phyloP scores from a whole-genome alignment of 2,329 filamentous ascomycete genomes.

The Fusarium sp. region DNA sequence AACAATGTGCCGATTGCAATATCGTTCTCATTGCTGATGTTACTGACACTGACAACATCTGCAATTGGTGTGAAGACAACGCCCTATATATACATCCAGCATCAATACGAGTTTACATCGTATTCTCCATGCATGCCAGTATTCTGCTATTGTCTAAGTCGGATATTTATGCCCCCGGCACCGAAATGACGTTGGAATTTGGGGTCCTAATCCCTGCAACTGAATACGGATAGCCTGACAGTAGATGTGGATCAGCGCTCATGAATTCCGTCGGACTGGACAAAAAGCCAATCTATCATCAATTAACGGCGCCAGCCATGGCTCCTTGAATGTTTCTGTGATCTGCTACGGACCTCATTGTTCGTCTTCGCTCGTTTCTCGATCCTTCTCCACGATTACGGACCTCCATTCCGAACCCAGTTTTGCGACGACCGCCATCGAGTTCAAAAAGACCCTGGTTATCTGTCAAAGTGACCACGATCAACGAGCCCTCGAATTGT shows the following conservation, averaged over 20 bases:
- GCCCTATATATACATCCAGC: not conserved
- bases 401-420: not conserved
- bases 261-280: conserved; percentile 33
- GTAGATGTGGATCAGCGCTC: conserved; percentile 38
- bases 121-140: not conserved
- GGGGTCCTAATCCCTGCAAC: conserved; percentile 34
- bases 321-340: conserved; percentile 21
- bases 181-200: conserved; percentile 43
- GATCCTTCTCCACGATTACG: not conserved
- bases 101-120: conserved; percentile 14
- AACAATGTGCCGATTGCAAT: not conserved
- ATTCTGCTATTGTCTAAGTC: conserved; percentile 1
- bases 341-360: conserved; percentile 8
- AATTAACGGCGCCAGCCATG: conserved; percentile 26
- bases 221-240: conserved; percentile 12
- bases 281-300: conserved; percentile 43
- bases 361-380: conserved; percentile 32
- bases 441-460: conserved; percentile 22
- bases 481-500: conserved; percentile 4
- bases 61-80: not conserved
- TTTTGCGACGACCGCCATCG: conserved; percentile 8
- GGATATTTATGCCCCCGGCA: conserved; percentile 41
- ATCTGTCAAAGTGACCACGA: conserved; percentile 11
- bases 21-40: not conserved
- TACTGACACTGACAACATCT: not conserved